A percentile compares a stretch with the other conserved stretches of the same genome.
Evolutionary conservation across 306 rosid species (phyloP).

Genomic region (Prunus mongolica): DNA sequence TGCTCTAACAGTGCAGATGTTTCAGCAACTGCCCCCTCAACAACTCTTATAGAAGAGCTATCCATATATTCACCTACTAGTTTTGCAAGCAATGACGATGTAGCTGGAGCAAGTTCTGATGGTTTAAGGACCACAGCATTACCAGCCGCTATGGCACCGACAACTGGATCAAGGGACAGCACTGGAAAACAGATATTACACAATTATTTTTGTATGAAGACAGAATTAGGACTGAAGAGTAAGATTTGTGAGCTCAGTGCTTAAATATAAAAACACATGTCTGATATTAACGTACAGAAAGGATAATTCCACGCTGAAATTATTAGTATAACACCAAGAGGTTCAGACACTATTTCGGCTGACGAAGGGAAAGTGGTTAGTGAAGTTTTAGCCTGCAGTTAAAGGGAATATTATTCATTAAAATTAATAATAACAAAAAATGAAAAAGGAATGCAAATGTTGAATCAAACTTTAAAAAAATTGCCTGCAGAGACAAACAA

Average conservation of each 20-base stretch:
- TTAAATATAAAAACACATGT: slow-evolving; percentile 10
- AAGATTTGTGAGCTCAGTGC: slow-evolving; percentile 6
- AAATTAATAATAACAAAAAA: background rate
- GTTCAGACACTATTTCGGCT: slow-evolving; percentile 93
- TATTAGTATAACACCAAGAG: slow-evolving; percentile 74
- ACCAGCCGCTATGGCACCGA: slow-evolving; percentile 98
- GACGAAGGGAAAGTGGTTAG: slow-evolving; percentile 79
- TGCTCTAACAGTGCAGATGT: slow-evolving; percentile 84
- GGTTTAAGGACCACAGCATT: slow-evolving; percentile 95
- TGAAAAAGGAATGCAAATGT: background rate
- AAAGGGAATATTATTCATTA: slow-evolving; percentile 2
- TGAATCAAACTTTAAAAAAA: background rate
- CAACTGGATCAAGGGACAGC: slow-evolving; percentile 86
- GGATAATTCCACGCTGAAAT: slow-evolving; percentile 99
- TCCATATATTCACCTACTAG: slow-evolving; percentile 70
- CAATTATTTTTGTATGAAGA: slow-evolving; percentile 3
- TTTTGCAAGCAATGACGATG: slow-evolving; percentile 80
- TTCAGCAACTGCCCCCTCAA: slow-evolving; percentile 87
- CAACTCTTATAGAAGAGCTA: slow-evolving; percentile 64
- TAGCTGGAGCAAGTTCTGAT: slow-evolving; percentile 85
- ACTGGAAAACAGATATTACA: slow-evolving; percentile 44
- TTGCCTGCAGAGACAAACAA: background rate
- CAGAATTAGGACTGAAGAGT: slow-evolving; percentile 7
- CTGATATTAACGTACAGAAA: slow-evolving; percentile 60
- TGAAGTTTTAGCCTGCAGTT: slow-evolving; percentile 71